Evolutionary conservation across 148 eudicot genomes (phyloP), one percentile per base, ranked within the genome.

Genomic region (Suaeda aralocaspica): DNA sequence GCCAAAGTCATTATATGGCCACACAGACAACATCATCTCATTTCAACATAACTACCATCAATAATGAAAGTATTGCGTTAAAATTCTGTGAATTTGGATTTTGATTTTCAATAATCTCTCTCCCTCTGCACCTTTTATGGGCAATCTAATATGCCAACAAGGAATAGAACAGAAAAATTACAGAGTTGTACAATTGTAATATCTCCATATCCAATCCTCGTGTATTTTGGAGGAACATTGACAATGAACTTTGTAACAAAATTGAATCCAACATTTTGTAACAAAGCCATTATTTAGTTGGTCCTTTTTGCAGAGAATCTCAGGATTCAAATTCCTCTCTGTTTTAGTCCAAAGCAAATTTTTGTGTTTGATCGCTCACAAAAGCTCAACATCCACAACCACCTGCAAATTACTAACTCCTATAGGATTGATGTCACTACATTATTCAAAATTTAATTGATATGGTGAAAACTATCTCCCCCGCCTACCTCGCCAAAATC

Each of bases 401-500:
- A 34, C 25, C 25, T 16, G 57, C 44, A 8, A 8, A n/a, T 3
- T 36, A 8, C 5, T n/a, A 49, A 24, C n/a, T n/a, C n/a, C n/a
- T 31, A 10, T 36, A n/a, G 10, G 25, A 22, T 14, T 2, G 42
- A 26, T 21, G 21, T 39, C 24, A 28, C 28, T 42, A 50, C 25
- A 48, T 9, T 49, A 31, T 30, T 21, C 26, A n/a, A n/a, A n/a
- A n/a, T n/a, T n/a, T n/a, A n/a, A 53, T 8, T 2, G 1, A 65
- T 7, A 0, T 6, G 0, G n/a, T 21, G 16, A 25, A 9, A 1
- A 49, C 29, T 30, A 60, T n/a, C 29, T 64, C 79, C n/a, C n/a
- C n/a, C n/a, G n/a, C n/a, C 16, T 83, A 92, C 98, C 87, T 84
- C 87, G 68, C 90, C 66, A 75, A 92, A 92, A 80, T 92, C 96